phyloP scores from a whole-genome alignment of 2,329 filamentous ascomycete species.

The Aspergillus carbonarius region DNA sequence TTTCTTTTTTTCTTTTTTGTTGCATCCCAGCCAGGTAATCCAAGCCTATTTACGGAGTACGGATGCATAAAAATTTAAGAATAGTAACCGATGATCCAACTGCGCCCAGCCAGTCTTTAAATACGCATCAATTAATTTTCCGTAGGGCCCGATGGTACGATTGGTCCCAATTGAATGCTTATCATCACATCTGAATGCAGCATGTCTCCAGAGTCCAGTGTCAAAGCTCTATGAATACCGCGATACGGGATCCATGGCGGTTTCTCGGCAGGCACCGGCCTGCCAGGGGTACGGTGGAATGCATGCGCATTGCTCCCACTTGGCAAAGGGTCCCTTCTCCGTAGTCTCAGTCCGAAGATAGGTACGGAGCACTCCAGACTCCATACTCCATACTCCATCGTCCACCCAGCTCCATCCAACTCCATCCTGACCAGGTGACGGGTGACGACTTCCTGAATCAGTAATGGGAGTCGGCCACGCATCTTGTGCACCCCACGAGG shows the following conservation, averaged over 20 bases:
- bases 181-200: conserved; percentile 11
- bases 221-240: background rate
- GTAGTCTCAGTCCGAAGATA: no score
- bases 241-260: background rate
- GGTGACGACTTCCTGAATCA: background rate
- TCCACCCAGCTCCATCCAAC: background rate
- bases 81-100: background rate
- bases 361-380: no score
- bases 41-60: background rate
- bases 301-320: background rate
- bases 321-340: background rate
- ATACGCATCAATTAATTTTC: conserved; percentile 6
- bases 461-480: background rate
- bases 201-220: background rate
- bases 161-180: conserved; percentile 11
- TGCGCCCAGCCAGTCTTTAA: background rate
- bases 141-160: background rate
- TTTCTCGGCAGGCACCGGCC: conserved; percentile 2
- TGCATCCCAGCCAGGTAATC: conserved; percentile 9
- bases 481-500: background rate
- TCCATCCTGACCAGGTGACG: background rate
- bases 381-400: no score
- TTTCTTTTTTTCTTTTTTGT: background rate
- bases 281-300: background rate
- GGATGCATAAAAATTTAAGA: background rate